Base-by-base conservation (phyloP, 768 basidiomycete species). In the Boletus rubropictus region DNA sequence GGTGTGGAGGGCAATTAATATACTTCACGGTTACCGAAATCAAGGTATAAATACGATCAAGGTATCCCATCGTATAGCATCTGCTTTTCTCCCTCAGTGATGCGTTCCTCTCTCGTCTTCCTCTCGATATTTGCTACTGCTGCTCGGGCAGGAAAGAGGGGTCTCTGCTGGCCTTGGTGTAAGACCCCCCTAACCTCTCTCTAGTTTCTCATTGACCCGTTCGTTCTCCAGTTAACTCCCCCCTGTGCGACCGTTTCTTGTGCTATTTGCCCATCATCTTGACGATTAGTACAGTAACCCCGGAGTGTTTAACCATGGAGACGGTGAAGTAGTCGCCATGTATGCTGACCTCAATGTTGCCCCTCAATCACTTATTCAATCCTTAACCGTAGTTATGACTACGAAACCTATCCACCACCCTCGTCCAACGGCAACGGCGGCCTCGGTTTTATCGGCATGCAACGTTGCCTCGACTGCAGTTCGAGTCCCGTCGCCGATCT, bases 371-470 rank as follows among this genome's bases (percentile, higher is more conserved):
- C 21, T 53, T 18, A 37, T 31, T 20, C 9, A 1, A 31, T 18
- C 2, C 29, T 36, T 32, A 2, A 15, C 39, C 11, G 9, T 36
- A 71, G 69, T 42, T 71, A 71, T 44, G 69, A 70, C 48, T 70
- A 59, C 25, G 69, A 71, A 43, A 71, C 70, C 15, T 64, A 60
- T 34, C 20, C 46, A 10, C 69, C 69, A 10, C 54, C 61, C 8
- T 67, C 69, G 20, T 58, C 57, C 6, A 66, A 67, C 31, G 70
- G 69, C 1, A 54, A 44, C 5, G 68, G 69, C 3, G 66, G 65
- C 10, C 62, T 70, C 12, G 55, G 50, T 6, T 70, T 71, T 52
- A 69, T 70, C 5, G 69, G 69, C 17, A 71, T 61, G 69, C 70
- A 70, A 44, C 68, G 64, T 11, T 70, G 68, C 45, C 36, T 57